Conservation (phyloP, 495 filamentous ascomycete species). For the Neurospora sp. region DNA sequence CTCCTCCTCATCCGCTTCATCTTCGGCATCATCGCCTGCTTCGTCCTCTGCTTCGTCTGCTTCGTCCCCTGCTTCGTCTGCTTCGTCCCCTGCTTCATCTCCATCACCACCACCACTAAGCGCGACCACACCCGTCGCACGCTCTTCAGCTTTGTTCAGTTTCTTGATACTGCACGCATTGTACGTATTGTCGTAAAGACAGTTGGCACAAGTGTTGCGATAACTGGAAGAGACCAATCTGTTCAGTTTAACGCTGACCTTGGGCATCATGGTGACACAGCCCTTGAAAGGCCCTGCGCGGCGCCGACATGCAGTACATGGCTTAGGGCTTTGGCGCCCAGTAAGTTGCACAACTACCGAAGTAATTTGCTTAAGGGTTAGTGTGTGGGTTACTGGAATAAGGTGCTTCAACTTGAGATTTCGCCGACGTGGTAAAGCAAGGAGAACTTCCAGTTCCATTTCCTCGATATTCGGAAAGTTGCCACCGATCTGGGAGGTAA, state of each 20-base stretch:
- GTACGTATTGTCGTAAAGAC: not conserved
- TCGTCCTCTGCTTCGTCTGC: not conserved
- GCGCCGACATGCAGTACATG: constrained; percentile 9
- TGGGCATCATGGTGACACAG: not conserved
- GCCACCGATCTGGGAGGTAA: not conserved
- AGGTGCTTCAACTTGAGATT: not conserved
- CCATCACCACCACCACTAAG: not conserved
- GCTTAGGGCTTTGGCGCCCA: not conserved
- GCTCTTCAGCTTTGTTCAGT: not conserved
- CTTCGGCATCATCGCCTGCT: not conserved
- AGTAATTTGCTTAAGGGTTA: not conserved
- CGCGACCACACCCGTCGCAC: not conserved
- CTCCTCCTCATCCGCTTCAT: constrained; percentile 2
- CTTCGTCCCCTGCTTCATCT: not conserved
- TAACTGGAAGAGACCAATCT: not conserved
- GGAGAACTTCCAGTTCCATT: not conserved
- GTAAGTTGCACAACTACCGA: constrained; percentile 3
- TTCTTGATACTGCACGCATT: constrained; percentile 3
- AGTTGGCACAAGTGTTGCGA: constrained; percentile 6
- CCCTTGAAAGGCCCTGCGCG: not conserved
- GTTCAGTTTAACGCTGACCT: not conserved
- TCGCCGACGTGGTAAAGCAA: not conserved
- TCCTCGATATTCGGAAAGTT: not conserved
- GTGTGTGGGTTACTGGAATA: not conserved
- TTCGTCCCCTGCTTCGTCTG: not conserved